Base-by-base conservation (phyloP, 371 early-diverging fungal genomes). In the Phascolomyces articulosus region DNA sequence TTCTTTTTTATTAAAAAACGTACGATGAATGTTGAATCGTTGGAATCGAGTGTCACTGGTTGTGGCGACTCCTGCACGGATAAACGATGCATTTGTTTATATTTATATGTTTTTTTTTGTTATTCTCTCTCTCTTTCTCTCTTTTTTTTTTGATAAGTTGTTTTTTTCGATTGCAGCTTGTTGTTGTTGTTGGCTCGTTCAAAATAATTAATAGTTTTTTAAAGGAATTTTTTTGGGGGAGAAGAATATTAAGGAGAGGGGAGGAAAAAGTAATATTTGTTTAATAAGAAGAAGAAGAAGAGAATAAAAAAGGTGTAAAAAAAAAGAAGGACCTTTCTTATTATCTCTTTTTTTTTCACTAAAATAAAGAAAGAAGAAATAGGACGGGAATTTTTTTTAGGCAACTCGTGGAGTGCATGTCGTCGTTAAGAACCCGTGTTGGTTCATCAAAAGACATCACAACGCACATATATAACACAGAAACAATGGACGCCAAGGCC, bases 311-410 rank as follows among this genome's bases (percentile, higher is more conserved):
- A n/a, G n/a, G n/a, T n/a, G n/a, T n/a, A n/a, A n/a, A n/a, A n/a
- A n/a, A n/a, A n/a, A n/a, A n/a, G n/a, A n/a, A n/a, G n/a, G n/a
- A n/a, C n/a, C n/a, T n/a, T n/a, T n/a, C n/a, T n/a, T n/a, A n/a
- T n/a, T n/a, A n/a, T n/a, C n/a, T n/a, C 34, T 34, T 34, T 6
- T 34, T 0, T 11, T 34, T 9, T 34, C 11, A 34, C 34, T 34
- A 11, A 9, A 34, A 34, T 9, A 34, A 31, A 31, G 11, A 51
- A 51, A 24, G 51, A 18, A 6, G 4, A 47, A 47, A 15, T 51
- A 51, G 51, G n/a, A 51, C 51, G 51, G 51, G 51, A 51, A 51
- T 51, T 51, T 51, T n/a, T 51, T 51, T 51, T 51, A 24, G 51
- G 21, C 1, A 24, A 24, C 51, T 51, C 51, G 51, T 51, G 51